Base-by-base conservation (phyloP, 495 filamentous ascomycete species). In the Corynascus novoguineensis region DNA sequence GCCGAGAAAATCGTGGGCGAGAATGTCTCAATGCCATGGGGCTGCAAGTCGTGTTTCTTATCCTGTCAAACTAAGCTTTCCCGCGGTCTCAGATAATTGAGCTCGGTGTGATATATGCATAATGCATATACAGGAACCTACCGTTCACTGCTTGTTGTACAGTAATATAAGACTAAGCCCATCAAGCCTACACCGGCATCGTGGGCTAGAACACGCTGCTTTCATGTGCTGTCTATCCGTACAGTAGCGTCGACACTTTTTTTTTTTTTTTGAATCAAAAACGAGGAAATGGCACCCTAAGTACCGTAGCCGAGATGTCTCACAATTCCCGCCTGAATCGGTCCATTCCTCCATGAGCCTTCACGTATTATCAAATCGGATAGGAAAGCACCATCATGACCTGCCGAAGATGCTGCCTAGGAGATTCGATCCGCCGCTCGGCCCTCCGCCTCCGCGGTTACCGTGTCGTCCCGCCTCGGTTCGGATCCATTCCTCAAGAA, bases 401-500 rank as follows among this genome's bases (percentile, higher is more conserved):
- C 55, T 58, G 53, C 78, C 69, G 62, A 82, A 83, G 46, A 83
- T 22, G 21, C 47, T 21, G 3, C 48, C 41, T 0, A 60, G 40
- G 0, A 60, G 21, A 14, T 51, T 60, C 11, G 41, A 22, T 15
- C 70, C 68, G 8, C 56, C 27, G 6, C 71, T 66, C 14, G 62
- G 65, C 2, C 73, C 66, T 17, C 76, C 78, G 7, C 70, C 71
- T 5, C 82, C 78, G 5, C 70, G 61, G 15, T 73, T 71, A 6
- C 73, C 72, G 12, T 75, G 74, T 25, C 77, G 78, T 59, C 75
- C 73, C 19, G 75, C 75, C 57, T 85, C 84, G 2, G 69, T 74
- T 54, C 82, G 68, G 44, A 89, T 76, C 86, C 64, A 89, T 45
- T 81, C 68, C 55, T 73, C 76, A 55, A 89, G 63, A 53, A 80